Base-by-base conservation (phyloP, 768 basidiomycete species). In the Butyriboletus loyo region DNA sequence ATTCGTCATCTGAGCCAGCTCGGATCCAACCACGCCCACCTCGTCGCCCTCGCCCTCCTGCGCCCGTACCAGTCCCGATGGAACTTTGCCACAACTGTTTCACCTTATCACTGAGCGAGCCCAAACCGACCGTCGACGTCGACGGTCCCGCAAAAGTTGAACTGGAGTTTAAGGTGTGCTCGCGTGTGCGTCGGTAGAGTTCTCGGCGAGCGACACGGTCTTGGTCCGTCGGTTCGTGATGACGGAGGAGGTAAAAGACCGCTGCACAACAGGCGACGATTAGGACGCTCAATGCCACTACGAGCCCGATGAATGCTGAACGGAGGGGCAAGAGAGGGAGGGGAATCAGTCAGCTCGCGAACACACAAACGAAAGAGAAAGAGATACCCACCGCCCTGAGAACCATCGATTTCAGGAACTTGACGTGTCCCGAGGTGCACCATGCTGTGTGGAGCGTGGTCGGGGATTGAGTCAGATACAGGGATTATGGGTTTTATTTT, bases 301-400 rank as follows among this genome's bases (percentile, higher is more conserved):
- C 73, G 35, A 88, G 68, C 4, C 70, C 81, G 57, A 87, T 77
- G 70, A 88, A 89, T 11, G 77, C 85, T 57, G 19, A n/a, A 21
- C 10, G 11, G 32, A n/a, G 15, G 9, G 19, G 9, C 9, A 25
- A 28, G 6, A 28, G 17, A 6, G 21, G 25, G 13, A 24, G 8
- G 7, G 52, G 5, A 22, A 60, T 9, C 0, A 24, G 36, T 58
- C 37, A 49, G 45, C 1, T 11, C 8, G 15, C 7, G 19, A 14
- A 11, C 8, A 25, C 5, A 11, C 34, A 28, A 37, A 11, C 4
- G 19, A 44, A 22, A 15, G 7, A 27, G 28, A 14, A 15, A 40
- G 0, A 14, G 3, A 14, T 24, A 44, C 76, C 35, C 66, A 80
- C 81, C 80, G 44, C 75, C 74, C 55, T 72, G 65, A 17, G 80